These are phyloP conservation scores for Peterozyma xylosa DNA, from an alignment of 805 yeast species.

Conservation along the genomic window DNA sequence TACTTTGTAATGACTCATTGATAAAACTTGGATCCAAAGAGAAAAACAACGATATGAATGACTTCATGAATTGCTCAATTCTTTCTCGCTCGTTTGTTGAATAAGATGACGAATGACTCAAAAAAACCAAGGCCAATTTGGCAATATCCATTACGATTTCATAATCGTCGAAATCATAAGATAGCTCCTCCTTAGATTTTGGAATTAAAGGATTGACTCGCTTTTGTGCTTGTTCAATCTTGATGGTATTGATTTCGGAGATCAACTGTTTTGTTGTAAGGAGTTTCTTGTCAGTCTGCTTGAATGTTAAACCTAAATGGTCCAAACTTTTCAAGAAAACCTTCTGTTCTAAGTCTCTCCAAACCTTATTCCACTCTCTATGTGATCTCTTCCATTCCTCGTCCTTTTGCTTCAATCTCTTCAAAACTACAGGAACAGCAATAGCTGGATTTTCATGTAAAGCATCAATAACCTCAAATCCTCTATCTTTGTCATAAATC, in stretches of 20 bases:
- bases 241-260: constrained; percentile 86
- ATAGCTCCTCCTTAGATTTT: constrained; percentile 63
- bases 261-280: constrained; percentile 85
- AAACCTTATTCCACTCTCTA: constrained; percentile 96
- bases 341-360: constrained; percentile 97
- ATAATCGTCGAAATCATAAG: constrained; percentile 55
- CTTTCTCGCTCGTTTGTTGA: constrained; percentile 77
- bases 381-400: constrained; percentile 99
- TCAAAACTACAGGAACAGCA: constrained; percentile 89
- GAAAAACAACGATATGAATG: constrained; percentile 69
- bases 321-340: constrained; percentile 91
- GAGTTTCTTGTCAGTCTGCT: constrained; percentile 91
- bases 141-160: constrained; percentile 70
- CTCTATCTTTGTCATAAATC: constrained; percentile 89
- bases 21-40: constrained; percentile 43
- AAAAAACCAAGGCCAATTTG: constrained; percentile 56
- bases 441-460: constrained; percentile 91
- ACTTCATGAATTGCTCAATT: constrained; percentile 60
- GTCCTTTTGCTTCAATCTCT: constrained; percentile 92
- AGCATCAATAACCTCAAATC: constrained; percentile 93
- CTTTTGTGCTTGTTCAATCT: constrained; percentile 85
- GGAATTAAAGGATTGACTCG: constrained; percentile 82
- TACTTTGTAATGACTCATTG: constrained; percentile 28
- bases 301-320: constrained; percentile 91
- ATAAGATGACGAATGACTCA: constrained; percentile 63